These are phyloP conservation scores for Parathielavia appendiculata DNA, from an alignment of 495 filamentous ascomycete species.

Conservation along the genomic window DNA sequence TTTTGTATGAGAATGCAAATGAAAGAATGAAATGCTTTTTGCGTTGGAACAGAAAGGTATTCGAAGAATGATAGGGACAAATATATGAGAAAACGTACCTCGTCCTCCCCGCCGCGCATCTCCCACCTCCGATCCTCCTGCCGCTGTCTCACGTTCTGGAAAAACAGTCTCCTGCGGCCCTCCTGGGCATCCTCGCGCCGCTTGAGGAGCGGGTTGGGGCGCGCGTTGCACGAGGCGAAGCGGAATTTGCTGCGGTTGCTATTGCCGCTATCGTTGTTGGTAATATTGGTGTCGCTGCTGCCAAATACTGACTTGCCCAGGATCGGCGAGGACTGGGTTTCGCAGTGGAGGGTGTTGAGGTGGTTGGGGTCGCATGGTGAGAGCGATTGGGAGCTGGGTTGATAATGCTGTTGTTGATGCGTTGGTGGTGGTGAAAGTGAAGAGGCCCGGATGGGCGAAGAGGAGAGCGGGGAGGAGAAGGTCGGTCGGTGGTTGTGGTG, in stretches of 20 bases:
- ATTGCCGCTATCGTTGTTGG: not conserved
- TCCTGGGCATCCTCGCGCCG: constrained; percentile 36
- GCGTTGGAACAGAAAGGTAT: not conserved
- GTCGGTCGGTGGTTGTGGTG: constrained; percentile 5
- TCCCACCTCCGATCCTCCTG: constrained; percentile 63
- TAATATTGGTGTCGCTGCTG: no score
- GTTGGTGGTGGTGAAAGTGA: constrained; percentile 3
- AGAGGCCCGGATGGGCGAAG: constrained; percentile 14
- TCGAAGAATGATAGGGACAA: not conserved
- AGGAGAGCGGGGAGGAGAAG: constrained; percentile 20
- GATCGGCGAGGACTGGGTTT: constrained; percentile 18
- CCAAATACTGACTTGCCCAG: not conserved
- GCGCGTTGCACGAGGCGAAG: constrained; percentile 17
- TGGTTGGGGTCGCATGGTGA: constrained; percentile 5
- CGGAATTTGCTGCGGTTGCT: constrained; percentile 20
- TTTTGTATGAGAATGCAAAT: no score
- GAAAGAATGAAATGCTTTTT: no score
- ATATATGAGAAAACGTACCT: constrained; percentile 47
- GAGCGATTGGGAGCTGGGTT: not conserved
- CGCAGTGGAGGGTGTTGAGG: not conserved
- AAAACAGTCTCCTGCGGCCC: constrained; percentile 58
- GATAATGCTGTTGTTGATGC: not conserved
- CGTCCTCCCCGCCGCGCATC: constrained; percentile 67
- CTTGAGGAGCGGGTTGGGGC: constrained; percentile 25
- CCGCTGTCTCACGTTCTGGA: constrained; percentile 69